phyloP scores from a whole-genome alignment of 2,329 filamentous ascomycete species.

The Malbranchea zuffiana region DNA sequence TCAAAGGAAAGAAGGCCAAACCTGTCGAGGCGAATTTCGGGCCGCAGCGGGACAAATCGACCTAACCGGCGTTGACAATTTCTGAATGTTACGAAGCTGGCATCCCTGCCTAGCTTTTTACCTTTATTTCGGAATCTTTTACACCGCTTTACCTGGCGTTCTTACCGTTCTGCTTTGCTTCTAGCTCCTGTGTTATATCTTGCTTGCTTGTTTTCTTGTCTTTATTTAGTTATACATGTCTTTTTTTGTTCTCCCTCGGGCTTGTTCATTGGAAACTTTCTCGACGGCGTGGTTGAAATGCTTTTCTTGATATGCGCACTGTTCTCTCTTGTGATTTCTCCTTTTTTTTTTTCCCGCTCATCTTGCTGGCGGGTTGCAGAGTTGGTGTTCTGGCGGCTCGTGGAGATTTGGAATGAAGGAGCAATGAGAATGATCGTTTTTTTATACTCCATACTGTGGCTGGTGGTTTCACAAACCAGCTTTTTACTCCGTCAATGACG shows the following conservation, averaged over 20 bases:
- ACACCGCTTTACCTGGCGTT: conserved; percentile 18
- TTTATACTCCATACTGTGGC: conserved; percentile 17
- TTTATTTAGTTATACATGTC: conserved; percentile 18
- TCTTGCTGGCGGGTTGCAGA: conserved; percentile 9
- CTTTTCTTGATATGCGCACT: conserved; percentile 18
- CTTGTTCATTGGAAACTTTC: conserved; percentile 24
- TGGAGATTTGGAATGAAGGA: conserved; percentile 13
- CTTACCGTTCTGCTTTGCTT: conserved; percentile 14
- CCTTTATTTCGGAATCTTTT: conserved; percentile 34
- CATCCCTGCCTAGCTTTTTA: too few species aligned
- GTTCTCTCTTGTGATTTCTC: conserved; percentile 4
- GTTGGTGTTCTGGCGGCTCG: conserved; percentile 13
- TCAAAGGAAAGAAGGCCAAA: conserved; percentile 79
- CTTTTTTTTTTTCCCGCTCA: conserved; percentile 13
- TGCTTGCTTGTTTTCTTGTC: conserved; percentile 22
- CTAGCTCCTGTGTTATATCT: conserved; percentile 9
- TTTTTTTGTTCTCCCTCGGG: conserved; percentile 13
- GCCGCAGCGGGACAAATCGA: conserved; percentile 28
- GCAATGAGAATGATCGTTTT: conserved; percentile 8
- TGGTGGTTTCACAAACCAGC: conserved; percentile 7
- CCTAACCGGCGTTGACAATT: conserved; percentile 22
- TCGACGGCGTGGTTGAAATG: conserved; percentile 23
- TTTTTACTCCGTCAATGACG: conserved; percentile 7
- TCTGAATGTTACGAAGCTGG: conserved; percentile 30
- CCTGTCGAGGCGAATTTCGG: conserved; percentile 54